Evolutionary conservation across 2,329 filamentous ascomycete genomes (phyloP).

Genomic region (Blastomyces parvus): DNA sequence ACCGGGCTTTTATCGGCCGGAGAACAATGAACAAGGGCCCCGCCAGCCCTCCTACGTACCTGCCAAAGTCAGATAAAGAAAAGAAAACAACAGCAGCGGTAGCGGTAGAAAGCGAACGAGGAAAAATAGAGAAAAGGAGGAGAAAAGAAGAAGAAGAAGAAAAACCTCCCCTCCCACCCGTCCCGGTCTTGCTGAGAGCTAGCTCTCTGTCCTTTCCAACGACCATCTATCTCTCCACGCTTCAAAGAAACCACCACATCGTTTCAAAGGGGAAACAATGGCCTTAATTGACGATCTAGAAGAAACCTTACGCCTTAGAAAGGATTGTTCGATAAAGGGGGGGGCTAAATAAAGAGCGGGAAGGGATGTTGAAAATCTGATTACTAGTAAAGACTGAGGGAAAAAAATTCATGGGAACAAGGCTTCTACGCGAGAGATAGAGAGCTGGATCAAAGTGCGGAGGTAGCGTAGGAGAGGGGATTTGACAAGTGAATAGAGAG

Average conservation of each 20-base stretch:
- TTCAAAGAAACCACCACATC: too few species aligned
- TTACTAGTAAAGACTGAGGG: conserved; percentile 4
- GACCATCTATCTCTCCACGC: not conserved
- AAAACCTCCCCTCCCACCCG: not conserved
- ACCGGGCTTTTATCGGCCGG: not conserved
- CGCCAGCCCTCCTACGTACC: not conserved
- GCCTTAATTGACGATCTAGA: not conserved
- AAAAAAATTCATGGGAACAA: conserved; percentile 1
- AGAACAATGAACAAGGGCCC: not conserved
- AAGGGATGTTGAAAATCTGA: not conserved
- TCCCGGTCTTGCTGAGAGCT: not conserved
- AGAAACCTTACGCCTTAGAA: too few species aligned
- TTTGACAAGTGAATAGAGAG: too few species aligned
- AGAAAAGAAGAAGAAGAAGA: not conserved
- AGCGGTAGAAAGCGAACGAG: not conserved
- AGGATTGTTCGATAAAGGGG: too few species aligned
- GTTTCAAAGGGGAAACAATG: not conserved
- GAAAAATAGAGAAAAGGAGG: not conserved
- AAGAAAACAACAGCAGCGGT: not conserved
- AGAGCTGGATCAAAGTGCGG: too few species aligned
- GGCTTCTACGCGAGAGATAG: too few species aligned
- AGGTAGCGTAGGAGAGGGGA: too few species aligned
- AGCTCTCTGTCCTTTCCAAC: not conserved
- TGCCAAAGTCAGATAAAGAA: not conserved
- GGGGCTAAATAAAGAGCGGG: conserved; percentile 8